Evolutionary conservation across 164 flowering plant genomes (phyloP), one percentile per base, ranked within the genome.

Genomic region (Houttuynia cordata): DNA sequence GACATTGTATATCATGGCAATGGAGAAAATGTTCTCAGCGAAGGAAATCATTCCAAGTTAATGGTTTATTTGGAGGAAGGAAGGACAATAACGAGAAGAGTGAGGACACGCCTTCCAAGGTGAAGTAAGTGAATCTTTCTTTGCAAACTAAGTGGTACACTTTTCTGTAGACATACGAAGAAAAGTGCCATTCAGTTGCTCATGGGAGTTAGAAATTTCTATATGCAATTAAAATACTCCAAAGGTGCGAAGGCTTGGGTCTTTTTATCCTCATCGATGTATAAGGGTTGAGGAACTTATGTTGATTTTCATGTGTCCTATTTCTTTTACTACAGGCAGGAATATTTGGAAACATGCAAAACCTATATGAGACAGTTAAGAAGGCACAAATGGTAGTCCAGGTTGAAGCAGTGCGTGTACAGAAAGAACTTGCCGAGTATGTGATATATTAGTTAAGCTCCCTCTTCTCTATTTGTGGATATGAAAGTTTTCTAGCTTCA

Each of bases 341-440:
- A 67, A 69, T 87, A 24, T 68, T 91, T 12, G 96, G 96, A 53
- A 92, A 92, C 65, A 88, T 88, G 96, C 91, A 83, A 69, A 87
- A 85, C 69, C 70, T 88, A 15, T 92, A 79, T 58, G 98, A 92
- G 68, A 85, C 95, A 18, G 93, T 92, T 59, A 92, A 87, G 79
- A 92, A 88, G 77, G 98, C 98, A 7, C 95, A 92, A 55, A 85
- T 77, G 86, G 96, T 88, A 51, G 98, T 88, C 70, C 98, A 88
- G 80, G 98, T 92, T 63, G 98, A 92, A 79, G 98, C 95, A 61
- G 96, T 88, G 41, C 84, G 83, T 56, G 91, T 92, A 42, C 98
- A 92, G 68, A 88, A 92, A 70, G 98, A 92, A 71, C 96, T 92
- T 63, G 86, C 96, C 56, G 89, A 61, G 98, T 92, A 85, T 67